Conservation (phyloP, 1,284 basidiomycete genomes). For the Phenoliferia sp. region DNA sequence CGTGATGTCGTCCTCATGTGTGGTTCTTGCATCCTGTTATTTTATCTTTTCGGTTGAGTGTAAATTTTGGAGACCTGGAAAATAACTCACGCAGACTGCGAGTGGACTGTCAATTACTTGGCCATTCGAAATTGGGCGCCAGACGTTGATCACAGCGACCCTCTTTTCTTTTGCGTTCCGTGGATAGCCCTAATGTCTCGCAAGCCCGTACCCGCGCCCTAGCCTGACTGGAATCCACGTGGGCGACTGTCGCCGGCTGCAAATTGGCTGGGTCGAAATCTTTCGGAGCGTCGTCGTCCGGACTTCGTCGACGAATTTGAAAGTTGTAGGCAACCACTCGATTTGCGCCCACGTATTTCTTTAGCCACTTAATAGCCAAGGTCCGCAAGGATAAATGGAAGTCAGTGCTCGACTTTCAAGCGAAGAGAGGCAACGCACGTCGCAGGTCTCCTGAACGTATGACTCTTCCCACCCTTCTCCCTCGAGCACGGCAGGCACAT, state of each 20-base stretch:
- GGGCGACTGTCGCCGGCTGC: slow-evolving; percentile 4
- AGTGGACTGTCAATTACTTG: slow-evolving; percentile 35
- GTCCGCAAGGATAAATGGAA: not conserved
- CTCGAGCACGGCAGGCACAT: not conserved
- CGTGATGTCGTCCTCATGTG: not conserved
- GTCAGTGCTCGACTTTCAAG: not conserved
- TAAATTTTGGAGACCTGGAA: not conserved
- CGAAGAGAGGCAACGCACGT: not conserved
- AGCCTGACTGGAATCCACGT: slow-evolving; percentile 6
- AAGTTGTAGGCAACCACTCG: slow-evolving; percentile 5
- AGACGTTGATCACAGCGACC: slow-evolving; percentile 36
- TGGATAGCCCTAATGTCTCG: not conserved
- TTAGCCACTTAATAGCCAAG: not conserved
- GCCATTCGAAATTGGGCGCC: slow-evolving; percentile 34
- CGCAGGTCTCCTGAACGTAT: not conserved
- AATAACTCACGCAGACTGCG: slow-evolving; percentile 24
- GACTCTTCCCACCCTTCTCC: slow-evolving; percentile 3
- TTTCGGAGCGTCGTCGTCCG: not conserved
- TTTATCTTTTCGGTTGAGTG: not conserved
- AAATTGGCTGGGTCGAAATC: slow-evolving; percentile 5
- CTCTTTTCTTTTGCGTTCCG: not conserved
- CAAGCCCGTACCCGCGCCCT: not conserved
- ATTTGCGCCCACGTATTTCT: not conserved
- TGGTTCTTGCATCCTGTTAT: slow-evolving; percentile 29
- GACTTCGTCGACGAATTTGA: not conserved